Percentiles rank a stretch among this genome's conserved stretches.
phyloP scores from a whole-genome alignment of 2,329 filamentous ascomycete species.

The Ascochyta lentis region DNA sequence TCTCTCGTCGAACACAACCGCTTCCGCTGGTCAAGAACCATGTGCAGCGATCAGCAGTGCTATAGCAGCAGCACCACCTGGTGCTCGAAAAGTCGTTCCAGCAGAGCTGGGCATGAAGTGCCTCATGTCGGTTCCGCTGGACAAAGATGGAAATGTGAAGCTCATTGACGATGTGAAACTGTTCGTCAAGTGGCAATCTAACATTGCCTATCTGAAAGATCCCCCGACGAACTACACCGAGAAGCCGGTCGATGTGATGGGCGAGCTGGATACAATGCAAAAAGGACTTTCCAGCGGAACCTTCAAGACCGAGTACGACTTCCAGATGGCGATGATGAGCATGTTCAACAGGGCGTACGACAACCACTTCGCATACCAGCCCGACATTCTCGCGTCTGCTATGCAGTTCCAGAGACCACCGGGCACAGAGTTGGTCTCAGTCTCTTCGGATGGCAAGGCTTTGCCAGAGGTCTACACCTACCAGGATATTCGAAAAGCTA shows the following conservation, averaged over 20 bases:
- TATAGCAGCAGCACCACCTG: slow-evolving; percentile 34
- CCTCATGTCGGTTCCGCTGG: slow-evolving; percentile 47
- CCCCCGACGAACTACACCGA: slow-evolving; percentile 48
- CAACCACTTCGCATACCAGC: slow-evolving; percentile 49
- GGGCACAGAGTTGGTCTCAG: slow-evolving; percentile 41
- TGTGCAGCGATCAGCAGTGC: slow-evolving; percentile 42
- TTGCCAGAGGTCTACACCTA: slow-evolving; percentile 48
- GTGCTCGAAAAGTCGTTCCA: slow-evolving; percentile 38
- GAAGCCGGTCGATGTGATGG: slow-evolving; percentile 48
- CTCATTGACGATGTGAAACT: slow-evolving; percentile 46
- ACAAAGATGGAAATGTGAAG: slow-evolving; percentile 40
- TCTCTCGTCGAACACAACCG: slow-evolving; percentile 21
- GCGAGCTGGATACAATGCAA: slow-evolving; percentile 45
- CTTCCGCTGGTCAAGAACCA: slow-evolving; percentile 35
- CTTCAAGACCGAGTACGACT: slow-evolving; percentile 51
- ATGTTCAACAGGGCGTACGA: slow-evolving; percentile 49
- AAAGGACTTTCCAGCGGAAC: slow-evolving; percentile 34
- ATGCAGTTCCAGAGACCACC: slow-evolving; percentile 47
- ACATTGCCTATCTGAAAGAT: slow-evolving; percentile 48
- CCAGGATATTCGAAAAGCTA: slow-evolving; percentile 37
- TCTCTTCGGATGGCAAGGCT: slow-evolving; percentile 46
- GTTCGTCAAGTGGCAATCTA: slow-evolving; percentile 50
- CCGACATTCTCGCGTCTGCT: slow-evolving; percentile 46
- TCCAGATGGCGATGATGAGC: slow-evolving; percentile 46
- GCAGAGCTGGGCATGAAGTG: slow-evolving; percentile 46